A percentile compares a stretch with the other conserved stretches of the same genome.
Evolutionary conservation across 108 stramenopile species (phyloP).

Genomic region (Stephanodiscus minutulus): DNA sequence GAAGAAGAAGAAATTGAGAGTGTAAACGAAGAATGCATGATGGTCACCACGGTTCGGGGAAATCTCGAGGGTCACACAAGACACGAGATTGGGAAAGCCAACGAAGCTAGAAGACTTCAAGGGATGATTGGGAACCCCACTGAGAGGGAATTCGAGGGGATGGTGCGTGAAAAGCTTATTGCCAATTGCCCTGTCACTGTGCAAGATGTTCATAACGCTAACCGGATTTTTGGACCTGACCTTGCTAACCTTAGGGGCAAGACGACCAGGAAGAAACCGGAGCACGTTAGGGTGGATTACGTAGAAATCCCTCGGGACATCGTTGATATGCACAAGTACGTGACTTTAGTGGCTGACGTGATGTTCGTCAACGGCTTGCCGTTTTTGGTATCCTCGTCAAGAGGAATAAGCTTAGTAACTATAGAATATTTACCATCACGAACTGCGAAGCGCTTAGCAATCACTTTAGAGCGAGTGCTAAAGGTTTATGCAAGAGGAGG

Average conservation of each 20-base stretch:
- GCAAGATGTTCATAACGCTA: not conserved
- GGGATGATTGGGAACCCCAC: not conserved
- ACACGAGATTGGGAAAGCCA: too few relatives aligned
- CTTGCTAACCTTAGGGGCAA: not conserved
- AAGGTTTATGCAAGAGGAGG: too few relatives aligned
- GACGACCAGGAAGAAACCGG: too few relatives aligned
- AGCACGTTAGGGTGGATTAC: not conserved
- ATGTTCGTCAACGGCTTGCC: slow-evolving; percentile 29
- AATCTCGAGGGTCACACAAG: too few relatives aligned
- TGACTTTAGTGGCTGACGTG: slow-evolving; percentile 6
- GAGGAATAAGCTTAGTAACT: slow-evolving; percentile 18
- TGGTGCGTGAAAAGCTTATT: not conserved
- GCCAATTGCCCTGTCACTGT: not conserved
- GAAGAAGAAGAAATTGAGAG: too few relatives aligned
- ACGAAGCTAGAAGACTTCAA: too few relatives aligned
- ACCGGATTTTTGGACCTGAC: not conserved
- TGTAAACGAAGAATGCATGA: too few relatives aligned
- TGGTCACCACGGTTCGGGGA: too few relatives aligned
- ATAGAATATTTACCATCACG: slow-evolving; percentile 14
- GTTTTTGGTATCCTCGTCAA: slow-evolving; percentile 9
- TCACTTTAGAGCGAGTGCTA: too few relatives aligned
- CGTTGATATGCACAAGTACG: not conserved
- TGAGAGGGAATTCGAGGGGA: not conserved
- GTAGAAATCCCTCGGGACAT: slow-evolving; percentile 18
- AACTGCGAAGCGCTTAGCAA: not conserved